phyloP scores from a whole-genome alignment of 2,329 filamentous ascomycete species.

The Arthrobotrys iridis region DNA sequence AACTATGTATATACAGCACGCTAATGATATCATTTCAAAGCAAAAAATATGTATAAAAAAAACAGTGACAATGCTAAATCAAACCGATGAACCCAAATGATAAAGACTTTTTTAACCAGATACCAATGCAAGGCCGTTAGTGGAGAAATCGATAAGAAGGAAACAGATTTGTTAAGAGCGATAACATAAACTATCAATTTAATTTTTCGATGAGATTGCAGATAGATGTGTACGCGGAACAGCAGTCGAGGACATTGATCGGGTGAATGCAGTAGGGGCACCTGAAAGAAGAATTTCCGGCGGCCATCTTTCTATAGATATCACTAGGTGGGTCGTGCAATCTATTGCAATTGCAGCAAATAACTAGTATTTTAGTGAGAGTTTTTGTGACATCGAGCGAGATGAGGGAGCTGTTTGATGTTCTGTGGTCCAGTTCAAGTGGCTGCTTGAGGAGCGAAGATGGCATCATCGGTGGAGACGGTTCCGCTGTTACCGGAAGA shows the following conservation, averaged over 20 bases:
- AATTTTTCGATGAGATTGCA: conserved; percentile 52
- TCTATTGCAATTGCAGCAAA: conserved; percentile 46
- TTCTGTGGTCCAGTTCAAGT: conserved; percentile 6
- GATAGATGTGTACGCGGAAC: conserved; percentile 52
- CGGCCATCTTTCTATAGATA: conserved; percentile 47
- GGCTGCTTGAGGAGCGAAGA: conserved; percentile 11
- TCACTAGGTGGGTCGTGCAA: conserved; percentile 51
- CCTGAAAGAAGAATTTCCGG: conserved; percentile 31
- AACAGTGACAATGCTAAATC: neutral
- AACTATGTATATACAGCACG: conserved; percentile 15
- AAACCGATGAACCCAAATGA: conserved; percentile 19
- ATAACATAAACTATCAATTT: conserved; percentile 22
- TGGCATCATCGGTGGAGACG: neutral
- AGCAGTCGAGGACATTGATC: conserved; percentile 47
- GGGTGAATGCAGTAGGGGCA: conserved; percentile 46
- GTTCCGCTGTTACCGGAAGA: conserved; percentile 19
- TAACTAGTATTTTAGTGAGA: conserved; percentile 34
- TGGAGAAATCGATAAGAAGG: neutral
- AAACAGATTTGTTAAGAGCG: neutral
- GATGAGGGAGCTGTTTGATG: conserved; percentile 44
- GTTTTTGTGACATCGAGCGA: conserved; percentile 49
- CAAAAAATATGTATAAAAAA: neutral
- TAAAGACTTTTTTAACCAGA: conserved; percentile 25
- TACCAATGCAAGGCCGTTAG: conserved; percentile 18
- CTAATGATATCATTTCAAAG: conserved; percentile 15